Evolutionary conservation across 2,329 filamentous ascomycete species (phyloP).

Genomic region (Thelonectria blattea): DNA sequence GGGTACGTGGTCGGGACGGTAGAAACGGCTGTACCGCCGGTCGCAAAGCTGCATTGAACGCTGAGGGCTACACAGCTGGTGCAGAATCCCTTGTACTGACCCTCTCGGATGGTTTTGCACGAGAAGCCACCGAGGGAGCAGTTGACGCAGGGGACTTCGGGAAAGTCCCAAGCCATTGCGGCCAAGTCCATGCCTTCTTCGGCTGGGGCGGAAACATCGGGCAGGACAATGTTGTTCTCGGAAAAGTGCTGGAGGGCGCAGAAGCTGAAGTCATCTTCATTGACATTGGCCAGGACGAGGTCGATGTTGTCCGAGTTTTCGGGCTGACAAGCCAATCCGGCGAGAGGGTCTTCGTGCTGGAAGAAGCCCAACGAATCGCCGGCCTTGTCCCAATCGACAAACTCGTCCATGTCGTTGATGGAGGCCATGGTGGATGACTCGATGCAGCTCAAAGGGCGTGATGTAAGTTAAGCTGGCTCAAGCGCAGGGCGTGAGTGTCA

Average conservation of each 20-base stretch:
- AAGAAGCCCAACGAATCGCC: constrained; percentile 46
- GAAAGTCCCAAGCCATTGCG: constrained; percentile 47
- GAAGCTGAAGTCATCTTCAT: constrained; percentile 66
- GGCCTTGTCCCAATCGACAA: constrained; percentile 67
- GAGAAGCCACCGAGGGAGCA: constrained; percentile 60
- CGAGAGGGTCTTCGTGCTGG: constrained; percentile 42
- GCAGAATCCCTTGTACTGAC: constrained; percentile 65
- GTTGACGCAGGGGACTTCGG: constrained; percentile 56
- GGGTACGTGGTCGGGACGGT: constrained; percentile 49
- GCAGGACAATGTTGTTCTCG: constrained; percentile 45
- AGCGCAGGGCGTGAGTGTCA: constrained; percentile 32
- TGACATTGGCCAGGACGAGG: constrained; percentile 60
- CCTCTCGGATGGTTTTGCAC: constrained; percentile 66
- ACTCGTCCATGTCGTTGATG: constrained; percentile 64
- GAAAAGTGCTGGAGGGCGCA: constrained; percentile 64
- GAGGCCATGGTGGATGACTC: constrained; percentile 40
- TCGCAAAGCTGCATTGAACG: constrained; percentile 63
- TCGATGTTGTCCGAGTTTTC: constrained; percentile 51
- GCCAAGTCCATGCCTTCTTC: constrained; percentile 37
- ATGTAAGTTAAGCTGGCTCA: constrained; percentile 21
- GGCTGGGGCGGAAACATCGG: constrained; percentile 40
- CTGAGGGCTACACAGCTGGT: constrained; percentile 67
- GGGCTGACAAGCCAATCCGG: constrained; percentile 44
- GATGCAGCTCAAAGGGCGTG: constrained; percentile 26
- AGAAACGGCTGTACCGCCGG: constrained; percentile 43